Base-by-base conservation (phyloP, 371 early-diverging fungal genomes). In the Apophysomyces sp. region DNA sequence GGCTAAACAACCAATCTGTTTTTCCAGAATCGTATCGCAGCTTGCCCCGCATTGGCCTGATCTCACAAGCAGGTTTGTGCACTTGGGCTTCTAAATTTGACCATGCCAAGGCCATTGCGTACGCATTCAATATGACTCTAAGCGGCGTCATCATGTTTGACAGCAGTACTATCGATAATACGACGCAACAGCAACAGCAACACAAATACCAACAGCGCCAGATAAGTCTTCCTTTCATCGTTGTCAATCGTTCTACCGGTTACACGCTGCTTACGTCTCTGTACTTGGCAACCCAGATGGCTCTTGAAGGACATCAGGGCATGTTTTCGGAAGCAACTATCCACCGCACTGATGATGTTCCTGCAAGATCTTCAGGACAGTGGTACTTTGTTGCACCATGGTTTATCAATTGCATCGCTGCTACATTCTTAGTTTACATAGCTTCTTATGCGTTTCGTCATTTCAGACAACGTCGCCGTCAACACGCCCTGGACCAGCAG, bases 71-170 rank as follows among this genome's bases (percentile, higher is more conserved):
- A 5, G 65, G 31, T 27, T 18, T 21, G 21, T 66, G 58, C 53
- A 55, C 66, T 2, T 66, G 61, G 61, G 40, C 66, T 6, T 34
- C 52, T 12, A 66, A 66, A 56, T 24, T 57, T 3, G 31, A 44
- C 26, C 57, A 53, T 31, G 61, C 58, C 3, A 18, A 40, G 31
- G 16, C 57, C n/a, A 60, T 60, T 4, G 28, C 61, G 7, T 9
- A 27, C 1, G 18, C 21, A 0, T 57, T 44, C 52, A 60, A 57
- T 32, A 49, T 55, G 56, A 57, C 60, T 15, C 36, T 66, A 1
- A 26, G 24, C 31, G 66, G 66, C 49, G 44, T 61, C 39, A 58
- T 66, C 18, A 4, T 57, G 21, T 56, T 29, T 30, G 61, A 66
- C 13, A 36, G 60, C 30, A 18, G 21, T 29, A 6, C 57, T 9